phyloP scores from a whole-genome alignment of 768 basidiomycete species.

The Butyriboletus loyo region DNA sequence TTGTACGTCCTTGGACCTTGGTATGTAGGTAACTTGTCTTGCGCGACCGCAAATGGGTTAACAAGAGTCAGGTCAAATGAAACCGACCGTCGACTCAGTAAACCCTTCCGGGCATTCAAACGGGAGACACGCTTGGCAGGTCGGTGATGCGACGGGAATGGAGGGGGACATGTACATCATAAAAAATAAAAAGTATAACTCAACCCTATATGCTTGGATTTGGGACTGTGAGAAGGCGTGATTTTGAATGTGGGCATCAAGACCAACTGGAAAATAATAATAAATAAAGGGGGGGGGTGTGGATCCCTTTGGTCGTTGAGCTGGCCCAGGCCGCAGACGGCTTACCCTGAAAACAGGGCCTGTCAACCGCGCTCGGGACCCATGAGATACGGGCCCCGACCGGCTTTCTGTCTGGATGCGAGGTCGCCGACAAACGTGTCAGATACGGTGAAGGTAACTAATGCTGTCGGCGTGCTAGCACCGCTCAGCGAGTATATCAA shows the following conservation, averaged over 20 bases:
- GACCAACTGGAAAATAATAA: background rate
- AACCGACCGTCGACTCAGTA: background rate
- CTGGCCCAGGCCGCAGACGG: background rate
- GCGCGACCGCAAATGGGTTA: background rate
- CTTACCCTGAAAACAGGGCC: conserved; percentile 2
- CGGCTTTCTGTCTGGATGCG: conserved; percentile 1
- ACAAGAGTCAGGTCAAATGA: background rate
- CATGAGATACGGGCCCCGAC: background rate
- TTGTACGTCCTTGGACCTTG: background rate
- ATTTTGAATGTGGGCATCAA: background rate
- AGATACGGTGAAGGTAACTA: background rate
- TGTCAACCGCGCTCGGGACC: background rate
- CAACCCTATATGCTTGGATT: background rate
- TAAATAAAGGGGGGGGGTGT: background rate
- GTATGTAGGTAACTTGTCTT: background rate
- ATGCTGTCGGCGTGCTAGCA: background rate
- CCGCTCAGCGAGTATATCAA: background rate
- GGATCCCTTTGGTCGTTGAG: background rate
- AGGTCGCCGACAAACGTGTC: conserved; percentile 7
- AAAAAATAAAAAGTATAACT: background rate
- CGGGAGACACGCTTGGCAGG: background rate
- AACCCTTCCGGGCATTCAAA: background rate
- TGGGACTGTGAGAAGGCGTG: conserved; percentile 5
- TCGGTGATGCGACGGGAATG: background rate
- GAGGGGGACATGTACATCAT: background rate